These are phyloP conservation scores for Hansenula sp. DNA, from an alignment of 1,139 yeast genomes.

Conservation along the genomic window DNA sequence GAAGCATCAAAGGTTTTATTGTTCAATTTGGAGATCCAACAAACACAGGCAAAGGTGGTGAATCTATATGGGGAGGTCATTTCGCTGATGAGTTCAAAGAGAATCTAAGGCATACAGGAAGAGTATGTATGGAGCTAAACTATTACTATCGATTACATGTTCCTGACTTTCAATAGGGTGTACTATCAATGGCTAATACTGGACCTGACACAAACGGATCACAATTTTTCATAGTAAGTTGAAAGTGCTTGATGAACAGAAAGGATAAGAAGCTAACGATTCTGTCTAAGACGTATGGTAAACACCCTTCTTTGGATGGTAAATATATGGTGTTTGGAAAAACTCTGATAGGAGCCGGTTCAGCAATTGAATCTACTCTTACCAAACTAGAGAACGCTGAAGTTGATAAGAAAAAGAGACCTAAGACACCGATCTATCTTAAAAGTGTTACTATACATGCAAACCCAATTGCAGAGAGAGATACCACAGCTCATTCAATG, in stretches of 20 bases:
- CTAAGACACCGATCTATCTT: constrained; percentile 33
- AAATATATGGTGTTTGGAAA: constrained; percentile 57
- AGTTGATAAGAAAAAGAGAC: constrained; percentile 38
- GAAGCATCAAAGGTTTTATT: constrained; percentile 42
- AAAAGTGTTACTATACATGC: constrained; percentile 35
- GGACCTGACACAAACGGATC: constrained; percentile 42
- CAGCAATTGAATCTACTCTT: constrained; percentile 29
- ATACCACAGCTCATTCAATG: too few relatives aligned
- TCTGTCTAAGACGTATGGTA: constrained; percentile 27
- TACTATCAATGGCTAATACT: constrained; percentile 42
- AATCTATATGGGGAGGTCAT: constrained; percentile 45
- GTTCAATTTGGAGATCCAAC: constrained; percentile 50
- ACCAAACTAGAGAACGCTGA: constrained; percentile 33
- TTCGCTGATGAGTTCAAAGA: constrained; percentile 46
- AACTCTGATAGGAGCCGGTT: constrained; percentile 40
- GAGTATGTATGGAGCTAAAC: constrained; percentile 29
- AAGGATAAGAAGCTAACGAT: neutral
- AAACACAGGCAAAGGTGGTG: constrained; percentile 49
- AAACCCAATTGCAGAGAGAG: constrained; percentile 22
- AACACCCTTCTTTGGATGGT: constrained; percentile 45
- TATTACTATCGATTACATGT: neutral
- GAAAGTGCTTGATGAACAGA: too few relatives aligned
- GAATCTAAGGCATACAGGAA: constrained; percentile 34
- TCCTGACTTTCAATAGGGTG: constrained; percentile 25
- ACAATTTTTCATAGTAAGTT: constrained; percentile 37